These are phyloP conservation scores for Ceratocystis papillata DNA, from an alignment of 2,329 filamentous ascomycete genomes.

Conservation along the genomic window DNA sequence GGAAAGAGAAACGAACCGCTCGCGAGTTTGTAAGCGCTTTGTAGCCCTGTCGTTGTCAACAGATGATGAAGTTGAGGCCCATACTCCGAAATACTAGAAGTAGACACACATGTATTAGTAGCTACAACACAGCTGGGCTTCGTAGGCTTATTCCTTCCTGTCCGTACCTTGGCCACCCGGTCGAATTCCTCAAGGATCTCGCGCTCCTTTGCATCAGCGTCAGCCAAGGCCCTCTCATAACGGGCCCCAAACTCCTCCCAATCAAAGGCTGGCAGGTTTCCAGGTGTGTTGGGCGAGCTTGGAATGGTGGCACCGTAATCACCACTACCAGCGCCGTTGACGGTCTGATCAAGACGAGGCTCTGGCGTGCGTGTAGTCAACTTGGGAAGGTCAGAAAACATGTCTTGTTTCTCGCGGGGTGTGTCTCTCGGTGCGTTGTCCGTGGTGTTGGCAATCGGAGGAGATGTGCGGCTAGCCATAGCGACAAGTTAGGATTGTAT, in stretches of 20 bases:
- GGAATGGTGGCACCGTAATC: conserved; percentile 12
- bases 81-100: conserved; percentile 62
- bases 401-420: not conserved
- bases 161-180: conserved; percentile 50
- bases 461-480: not conserved
- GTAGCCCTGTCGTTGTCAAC: conserved; percentile 67
- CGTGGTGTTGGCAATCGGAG: not conserved
- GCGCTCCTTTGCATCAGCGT: conserved; percentile 53
- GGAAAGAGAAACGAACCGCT: conserved; percentile 61
- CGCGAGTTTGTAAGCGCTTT: conserved; percentile 71
- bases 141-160: not conserved
- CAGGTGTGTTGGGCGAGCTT: conserved; percentile 38
- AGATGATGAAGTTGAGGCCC: conserved; percentile 60
- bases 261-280: conserved; percentile 43
- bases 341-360: conserved; percentile 17
- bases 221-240: conserved; percentile 55
- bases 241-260: conserved; percentile 66
- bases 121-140: not conserved
- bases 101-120: not conserved
- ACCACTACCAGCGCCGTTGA: not conserved
- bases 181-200: conserved; percentile 57
- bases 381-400: conserved; percentile 21
- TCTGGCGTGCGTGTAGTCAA: conserved; percentile 22
- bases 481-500: not conserved
- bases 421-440: not conserved